These are phyloP conservation scores for Periconia macrospinosa DNA, from an alignment of 2,329 filamentous ascomycete genomes.

Conservation along the genomic window DNA sequence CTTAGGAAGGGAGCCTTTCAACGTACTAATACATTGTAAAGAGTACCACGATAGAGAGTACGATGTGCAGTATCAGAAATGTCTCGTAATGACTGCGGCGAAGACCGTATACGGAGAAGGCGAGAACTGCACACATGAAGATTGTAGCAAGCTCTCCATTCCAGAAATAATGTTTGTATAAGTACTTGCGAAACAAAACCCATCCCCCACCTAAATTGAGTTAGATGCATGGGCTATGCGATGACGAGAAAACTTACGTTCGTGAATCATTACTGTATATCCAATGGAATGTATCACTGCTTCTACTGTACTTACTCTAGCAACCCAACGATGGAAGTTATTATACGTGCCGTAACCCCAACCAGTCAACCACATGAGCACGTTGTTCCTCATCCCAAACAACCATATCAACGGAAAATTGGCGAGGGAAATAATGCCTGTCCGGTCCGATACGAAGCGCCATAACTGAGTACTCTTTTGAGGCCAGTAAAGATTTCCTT, in stretches of 20 bases:
- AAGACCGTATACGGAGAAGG: constrained; percentile 56
- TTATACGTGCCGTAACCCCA: constrained; percentile 71
- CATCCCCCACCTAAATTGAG: constrained; percentile 32
- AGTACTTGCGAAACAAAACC: constrained; percentile 42
- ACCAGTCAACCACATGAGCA: constrained; percentile 67
- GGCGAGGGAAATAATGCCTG: constrained; percentile 64
- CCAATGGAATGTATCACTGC: constrained; percentile 65
- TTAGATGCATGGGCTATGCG: neutral
- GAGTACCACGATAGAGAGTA: constrained; percentile 47
- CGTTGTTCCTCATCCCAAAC: constrained; percentile 68
- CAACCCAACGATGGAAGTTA: constrained; percentile 68
- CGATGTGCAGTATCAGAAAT: constrained; percentile 49
- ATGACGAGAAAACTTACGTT: constrained; percentile 14
- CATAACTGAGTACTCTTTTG: constrained; percentile 43
- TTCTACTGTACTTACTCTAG: constrained; percentile 63
- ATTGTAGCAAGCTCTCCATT: constrained; percentile 50
- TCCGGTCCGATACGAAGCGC: constrained; percentile 65
- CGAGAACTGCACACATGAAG: constrained; percentile 49
- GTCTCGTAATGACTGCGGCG: constrained; percentile 52
- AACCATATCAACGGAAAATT: constrained; percentile 68
- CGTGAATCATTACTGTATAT: constrained; percentile 55
- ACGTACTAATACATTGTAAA: constrained; percentile 57
- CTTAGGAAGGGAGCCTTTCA: neutral
- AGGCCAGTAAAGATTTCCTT: constrained; percentile 51
- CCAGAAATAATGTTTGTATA: constrained; percentile 53